phyloP scores from a whole-genome alignment of 1,284 basidiomycete species.

The Marasmius fiardii region DNA sequence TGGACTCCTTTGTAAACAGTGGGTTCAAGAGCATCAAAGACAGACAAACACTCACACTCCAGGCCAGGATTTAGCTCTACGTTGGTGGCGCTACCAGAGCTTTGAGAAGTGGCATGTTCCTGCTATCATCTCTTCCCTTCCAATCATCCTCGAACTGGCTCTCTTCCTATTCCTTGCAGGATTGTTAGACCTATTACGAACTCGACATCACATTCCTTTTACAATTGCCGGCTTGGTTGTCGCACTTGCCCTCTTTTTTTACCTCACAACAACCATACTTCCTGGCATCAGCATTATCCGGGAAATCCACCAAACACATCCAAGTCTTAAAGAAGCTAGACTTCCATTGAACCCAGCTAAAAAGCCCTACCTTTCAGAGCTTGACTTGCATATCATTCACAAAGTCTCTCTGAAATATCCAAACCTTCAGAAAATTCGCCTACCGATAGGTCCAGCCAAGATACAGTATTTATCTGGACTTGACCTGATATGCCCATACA shows the following conservation, averaged over 20 bases:
- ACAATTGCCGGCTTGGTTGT: background rate
- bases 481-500: background rate
- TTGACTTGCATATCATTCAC: no score
- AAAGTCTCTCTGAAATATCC: no score
- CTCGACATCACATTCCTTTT: background rate
- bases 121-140: background rate
- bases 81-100: background rate
- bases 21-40: no score
- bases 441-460: no score
- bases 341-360: background rate
- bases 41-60: background rate
- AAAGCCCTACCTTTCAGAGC: no score
- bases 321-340: background rate
- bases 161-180: conserved; percentile 6
- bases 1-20: no score
- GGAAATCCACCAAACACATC: background rate
- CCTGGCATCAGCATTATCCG: background rate
- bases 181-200: conserved; percentile 3
- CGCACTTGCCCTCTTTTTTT: background rate
- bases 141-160: conserved; percentile 1
- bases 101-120: background rate
- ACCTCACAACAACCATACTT: background rate
- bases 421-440: no score
- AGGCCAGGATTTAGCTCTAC: background rate
- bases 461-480: no score